Conservation (phyloP, 768 basidiomycete genomes). For the Lactarius tabidus region DNA sequence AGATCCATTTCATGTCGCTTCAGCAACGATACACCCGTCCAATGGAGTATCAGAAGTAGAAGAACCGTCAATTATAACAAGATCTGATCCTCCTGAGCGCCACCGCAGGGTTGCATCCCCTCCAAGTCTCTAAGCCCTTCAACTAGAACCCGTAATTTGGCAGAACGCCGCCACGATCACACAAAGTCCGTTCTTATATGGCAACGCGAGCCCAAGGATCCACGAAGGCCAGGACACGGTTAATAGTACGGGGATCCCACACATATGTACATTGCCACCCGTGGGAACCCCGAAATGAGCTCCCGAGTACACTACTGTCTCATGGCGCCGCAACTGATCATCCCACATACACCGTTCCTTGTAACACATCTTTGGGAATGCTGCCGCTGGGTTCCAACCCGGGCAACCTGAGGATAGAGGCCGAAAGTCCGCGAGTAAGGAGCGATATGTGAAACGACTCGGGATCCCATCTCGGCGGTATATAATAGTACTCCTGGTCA, state of each 20-base stretch:
- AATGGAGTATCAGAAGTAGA: neutral
- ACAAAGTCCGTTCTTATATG: neutral
- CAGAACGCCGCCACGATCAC: neutral
- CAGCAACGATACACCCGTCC: neutral
- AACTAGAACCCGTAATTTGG: neutral
- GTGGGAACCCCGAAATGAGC: neutral
- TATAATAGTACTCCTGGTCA: neutral
- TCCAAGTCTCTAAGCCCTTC: neutral
- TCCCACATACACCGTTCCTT: neutral
- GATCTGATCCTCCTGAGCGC: neutral
- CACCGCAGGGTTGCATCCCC: neutral
- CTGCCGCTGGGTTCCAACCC: conserved; percentile 4
- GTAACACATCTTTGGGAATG: neutral
- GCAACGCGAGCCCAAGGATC: neutral
- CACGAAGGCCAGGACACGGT: neutral
- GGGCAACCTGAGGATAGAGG: neutral
- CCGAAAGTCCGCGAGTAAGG: conserved; percentile 4
- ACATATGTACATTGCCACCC: neutral
- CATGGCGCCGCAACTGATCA: neutral
- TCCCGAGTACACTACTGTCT: neutral
- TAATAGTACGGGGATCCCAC: neutral
- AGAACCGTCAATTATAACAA: neutral
- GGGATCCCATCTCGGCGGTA: neutral
- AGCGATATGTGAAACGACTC: neutral
- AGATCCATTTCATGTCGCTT: neutral